Evolutionary conservation across 306 rosid species (phyloP), one percentile per base, ranked within the genome.

Genomic region (Boehmeria nivea): DNA sequence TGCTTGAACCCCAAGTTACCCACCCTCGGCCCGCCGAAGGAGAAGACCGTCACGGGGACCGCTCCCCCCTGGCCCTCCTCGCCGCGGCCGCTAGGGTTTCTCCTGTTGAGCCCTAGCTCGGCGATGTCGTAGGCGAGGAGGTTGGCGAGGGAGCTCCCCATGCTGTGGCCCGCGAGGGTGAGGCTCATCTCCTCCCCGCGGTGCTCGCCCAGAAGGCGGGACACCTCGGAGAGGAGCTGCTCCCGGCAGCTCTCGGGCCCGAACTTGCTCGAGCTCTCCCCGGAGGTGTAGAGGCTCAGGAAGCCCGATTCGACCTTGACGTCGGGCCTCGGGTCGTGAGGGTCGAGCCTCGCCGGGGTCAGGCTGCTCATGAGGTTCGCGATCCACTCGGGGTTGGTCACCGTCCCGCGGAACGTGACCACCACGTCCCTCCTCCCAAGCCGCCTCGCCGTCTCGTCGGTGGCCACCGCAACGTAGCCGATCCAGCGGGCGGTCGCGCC

Each of bases 91-190:
- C n/a, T n/a, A n/a, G n/a, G n/a, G 42, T 28, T 60, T 20, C 37
- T 50, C 25, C 43, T 60, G 45, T 79, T 86, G 18, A 90, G 57
- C 1, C 88, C 95, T 11, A 90, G 81, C 74, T 90, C 98, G 0
- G 94, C 77, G 43, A 90, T 73, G 60, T 90, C 98, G 42, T 87
- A 90, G 0, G 94, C 95, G n/a, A 90, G 83, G 21, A 90, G 83
- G 12, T 82, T 70, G 24, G 91, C 95, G 45, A 90, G 44, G 12
- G 98, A 87, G 64, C 98, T 90, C 3, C 98, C 98, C 95, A 90
- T 78, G 72, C 98, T 90, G 34, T 90, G 98, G 21, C 98, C 98
- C 0, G 89, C 86, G 54, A 87, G 33, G 4, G 98, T 78, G 52
- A 90, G 74, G 67, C 95, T 90, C 0, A 84, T 4, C 0, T 63